A percentile compares a stretch with the other conserved stretches of the same genome.
Evolutionary conservation across 1,284 basidiomycete species (phyloP).

Genomic region (Golubevia pallescens): DNA sequence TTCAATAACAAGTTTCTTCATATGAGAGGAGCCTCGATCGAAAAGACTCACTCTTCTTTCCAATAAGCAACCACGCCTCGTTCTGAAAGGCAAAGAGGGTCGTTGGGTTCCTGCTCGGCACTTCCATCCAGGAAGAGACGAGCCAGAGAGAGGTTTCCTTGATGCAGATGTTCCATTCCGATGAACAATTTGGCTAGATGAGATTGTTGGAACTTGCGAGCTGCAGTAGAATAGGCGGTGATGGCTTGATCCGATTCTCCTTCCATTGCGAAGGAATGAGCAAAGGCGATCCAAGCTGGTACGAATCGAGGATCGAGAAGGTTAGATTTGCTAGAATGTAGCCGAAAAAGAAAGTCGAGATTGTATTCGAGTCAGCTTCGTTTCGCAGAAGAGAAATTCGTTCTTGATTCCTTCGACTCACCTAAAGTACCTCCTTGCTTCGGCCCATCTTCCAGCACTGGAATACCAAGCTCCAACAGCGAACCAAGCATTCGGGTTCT

Average conservation of each 20-base stretch:
- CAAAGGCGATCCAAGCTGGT: constrained; percentile 96
- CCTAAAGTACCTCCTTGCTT: constrained; percentile 56
- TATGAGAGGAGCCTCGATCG: no score
- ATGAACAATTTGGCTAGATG: constrained; percentile 41
- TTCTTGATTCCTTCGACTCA: background rate
- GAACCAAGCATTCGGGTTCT: background rate
- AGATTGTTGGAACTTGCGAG: constrained; percentile 78
- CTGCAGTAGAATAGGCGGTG: constrained; percentile 94
- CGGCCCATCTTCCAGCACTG: constrained; percentile 19
- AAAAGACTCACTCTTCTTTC: constrained; percentile 16
- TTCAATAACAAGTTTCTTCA: no score
- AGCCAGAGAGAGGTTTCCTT: constrained; percentile 52
- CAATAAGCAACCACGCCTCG: constrained; percentile 48
- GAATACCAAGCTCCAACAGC: constrained; percentile 1
- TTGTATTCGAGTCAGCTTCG: constrained; percentile 33
- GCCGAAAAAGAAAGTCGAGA: background rate
- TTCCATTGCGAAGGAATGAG: constrained; percentile 93
- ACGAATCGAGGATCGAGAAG: constrained; percentile 95
- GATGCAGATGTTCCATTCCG: constrained; percentile 58
- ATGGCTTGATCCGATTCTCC: constrained; percentile 96
- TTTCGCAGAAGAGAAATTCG: constrained; percentile 19
- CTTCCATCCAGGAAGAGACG: constrained; percentile 38
- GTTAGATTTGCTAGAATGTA: constrained; percentile 84
- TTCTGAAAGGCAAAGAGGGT: constrained; percentile 52
- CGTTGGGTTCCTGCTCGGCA: constrained; percentile 19